Base-by-base conservation (phyloP, 2,329 filamentous ascomycete species). In the Coniella lustricola region DNA sequence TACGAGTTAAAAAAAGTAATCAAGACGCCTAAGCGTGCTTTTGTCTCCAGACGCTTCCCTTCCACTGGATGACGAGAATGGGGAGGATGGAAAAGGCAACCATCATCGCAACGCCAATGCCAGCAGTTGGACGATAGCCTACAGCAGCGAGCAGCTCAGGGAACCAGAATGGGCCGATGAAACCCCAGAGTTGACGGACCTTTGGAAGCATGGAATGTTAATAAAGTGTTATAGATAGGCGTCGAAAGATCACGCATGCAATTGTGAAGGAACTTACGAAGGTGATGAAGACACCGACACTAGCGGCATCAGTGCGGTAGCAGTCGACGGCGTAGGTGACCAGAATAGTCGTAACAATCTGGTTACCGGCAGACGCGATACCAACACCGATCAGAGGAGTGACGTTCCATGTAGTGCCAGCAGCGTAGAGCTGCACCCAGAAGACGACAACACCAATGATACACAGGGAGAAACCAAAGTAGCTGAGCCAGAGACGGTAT, bases 291-390 rank as follows among this genome's bases (percentile, higher is more conserved):
- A 79, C 76, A 2, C 77, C 79, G 16, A 82, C 69, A 46, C 72
- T 71, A 1, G 72, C 72, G 0, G 76, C 68, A 35, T 77, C 69
- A 22, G 75, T 66, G 2, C 65, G 68, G 52, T 79, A 72, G 56
- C 75, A 77, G 54, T 82, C 79, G 1, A 83, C 73, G 0, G 77
- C 73, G 57, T 81, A 82, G 0, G 79, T 81, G 20, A 80, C 74
- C 37, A 79, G 58, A 2, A 81, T 73, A 0, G 79, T 82, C 0
- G 79, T 82, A 14, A 81, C 69, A 36, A 83, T 73, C 59, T 82
- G 79, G 51, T 80, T 81, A 0, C 44, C 44, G 4, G 69, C 73
- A 1, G 70, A 72, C 0, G 67, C 68, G 52, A 76, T 71, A 2
- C 69, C 77, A 5, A 68, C 69, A 4, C 78, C 77, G 14, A 81